Evolutionary conservation across 106 monocot species (phyloP).

Genomic region (Posidonia australis): DNA sequence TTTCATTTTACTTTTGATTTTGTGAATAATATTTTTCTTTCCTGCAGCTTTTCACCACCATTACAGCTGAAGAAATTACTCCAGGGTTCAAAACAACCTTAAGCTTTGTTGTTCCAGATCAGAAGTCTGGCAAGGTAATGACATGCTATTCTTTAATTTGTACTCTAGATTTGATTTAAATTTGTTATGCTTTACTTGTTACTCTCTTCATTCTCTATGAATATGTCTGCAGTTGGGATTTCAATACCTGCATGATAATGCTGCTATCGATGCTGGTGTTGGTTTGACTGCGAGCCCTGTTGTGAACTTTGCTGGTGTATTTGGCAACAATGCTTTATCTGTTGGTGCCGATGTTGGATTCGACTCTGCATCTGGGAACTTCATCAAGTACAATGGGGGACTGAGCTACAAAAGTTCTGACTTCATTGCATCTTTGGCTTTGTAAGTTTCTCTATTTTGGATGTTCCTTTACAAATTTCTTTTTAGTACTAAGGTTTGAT

Average conservation of each 20-base stretch:
- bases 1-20: no score
- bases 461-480: background rate
- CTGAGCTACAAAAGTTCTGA: constrained; percentile 55
- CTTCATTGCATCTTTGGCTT: constrained; percentile 47
- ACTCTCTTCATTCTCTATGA: background rate
- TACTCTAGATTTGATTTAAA: background rate
- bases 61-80: constrained; percentile 36
- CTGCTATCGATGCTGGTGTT: constrained; percentile 28
- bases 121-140: constrained; percentile 81
- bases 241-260: constrained; percentile 36
- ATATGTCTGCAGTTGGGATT: constrained; percentile 23
- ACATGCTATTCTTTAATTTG: background rate
- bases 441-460: constrained; percentile 38
- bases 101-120: constrained; percentile 41
- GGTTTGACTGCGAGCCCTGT: constrained; percentile 42
- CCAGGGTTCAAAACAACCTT: constrained; percentile 36
- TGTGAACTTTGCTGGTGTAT: constrained; percentile 36
- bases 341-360: constrained; percentile 70
- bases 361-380: constrained; percentile 70
- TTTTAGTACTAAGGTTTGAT: background rate
- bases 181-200: background rate
- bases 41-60: constrained; percentile 22
- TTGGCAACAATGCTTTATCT: constrained; percentile 25
- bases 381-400: constrained; percentile 82
- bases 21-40: no score